Evolutionary conservation across 805 yeast genomes (phyloP), one percentile per base, ranked within the genome.

Genomic region (Yarrowia keelungensis): DNA sequence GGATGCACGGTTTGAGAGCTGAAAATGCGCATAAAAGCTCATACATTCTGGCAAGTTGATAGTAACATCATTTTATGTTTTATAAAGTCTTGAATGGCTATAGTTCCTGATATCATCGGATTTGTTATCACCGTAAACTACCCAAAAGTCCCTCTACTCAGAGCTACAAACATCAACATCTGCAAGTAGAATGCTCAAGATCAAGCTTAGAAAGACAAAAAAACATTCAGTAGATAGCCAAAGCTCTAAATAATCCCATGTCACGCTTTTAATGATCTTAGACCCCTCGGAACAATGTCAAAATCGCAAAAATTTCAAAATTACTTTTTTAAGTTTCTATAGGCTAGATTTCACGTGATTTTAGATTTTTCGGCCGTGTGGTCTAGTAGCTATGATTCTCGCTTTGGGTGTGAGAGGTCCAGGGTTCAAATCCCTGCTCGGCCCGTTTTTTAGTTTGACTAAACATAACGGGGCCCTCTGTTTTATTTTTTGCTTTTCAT

Each of bases 371-470:
- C 67, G 74, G 75, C 74, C 74, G 73, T 72, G 73, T 73, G 74
- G 74, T 73, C 74, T 73, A 73, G 74, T 62, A 71, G 72, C 74
- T 73, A 73, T 73, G 74, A 73, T 73, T 71, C 74, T 72, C 73
- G 74, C 74, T 73, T 73, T 73, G 74, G 74, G 74, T 68, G 74
- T 73, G 73, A 72, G 74, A 71, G 74, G 75, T 71, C 74, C 74
- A 64, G 75, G 75, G 75, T 73, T 73, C 74, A 71, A 73, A 72
- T 72, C 75, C 74, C 74, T 64, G 75, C 73, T 72, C 73, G 74
- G 73, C 74, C 75, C 75, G 15, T 46, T 69, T 49, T 70, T 73
- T 53, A 16, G 19, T 19, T 19, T 19, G 19, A 19, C 19, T 5
- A 38, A 38, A 38, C 39, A 19, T 19, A 19, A 19, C 19, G 19